Percentiles rank a stretch among this genome's conserved stretches.
Conservation (phyloP, 441 rosid genomes). For the Gossypium schwendimanii region DNA sequence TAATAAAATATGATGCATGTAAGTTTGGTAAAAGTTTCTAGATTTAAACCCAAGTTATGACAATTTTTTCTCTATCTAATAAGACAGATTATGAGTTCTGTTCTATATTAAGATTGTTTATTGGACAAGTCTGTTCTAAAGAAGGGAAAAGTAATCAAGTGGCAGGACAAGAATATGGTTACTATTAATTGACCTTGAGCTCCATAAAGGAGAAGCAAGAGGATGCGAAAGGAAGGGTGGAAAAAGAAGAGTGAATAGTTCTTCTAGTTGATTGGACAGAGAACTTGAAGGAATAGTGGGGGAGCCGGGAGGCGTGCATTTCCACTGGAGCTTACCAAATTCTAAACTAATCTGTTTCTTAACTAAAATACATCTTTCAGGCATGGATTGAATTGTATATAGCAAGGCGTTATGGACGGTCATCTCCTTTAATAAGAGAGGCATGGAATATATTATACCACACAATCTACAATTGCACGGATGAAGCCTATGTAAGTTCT, state of each 20-base stretch:
- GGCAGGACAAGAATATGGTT: not conserved
- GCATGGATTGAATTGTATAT: constrained; percentile 48
- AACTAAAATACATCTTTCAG: constrained; percentile 22
- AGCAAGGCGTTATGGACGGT: constrained; percentile 44
- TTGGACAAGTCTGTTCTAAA: not conserved
- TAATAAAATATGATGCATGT: not conserved
- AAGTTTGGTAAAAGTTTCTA: not conserved
- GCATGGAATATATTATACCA: constrained; percentile 56
- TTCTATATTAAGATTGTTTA: not conserved
- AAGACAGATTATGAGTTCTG: not conserved
- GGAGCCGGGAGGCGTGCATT: not conserved
- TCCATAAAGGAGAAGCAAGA: not conserved
- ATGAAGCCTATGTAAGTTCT: constrained; percentile 42
- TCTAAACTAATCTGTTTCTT: not conserved
- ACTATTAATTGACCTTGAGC: not conserved
- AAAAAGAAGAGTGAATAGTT: not conserved
- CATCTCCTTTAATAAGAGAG: constrained; percentile 32
- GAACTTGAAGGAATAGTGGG: not conserved
- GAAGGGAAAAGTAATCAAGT: constrained; percentile 1
- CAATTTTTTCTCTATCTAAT: not conserved
- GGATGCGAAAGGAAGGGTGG: not conserved
- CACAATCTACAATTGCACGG: constrained; percentile 66
- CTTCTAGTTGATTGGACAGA: not conserved
- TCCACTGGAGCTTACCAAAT: not conserved
- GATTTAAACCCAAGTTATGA: not conserved